Evolutionary conservation across 768 basidiomycete genomes (phyloP).

Genomic region (Suillus clintonianus): DNA sequence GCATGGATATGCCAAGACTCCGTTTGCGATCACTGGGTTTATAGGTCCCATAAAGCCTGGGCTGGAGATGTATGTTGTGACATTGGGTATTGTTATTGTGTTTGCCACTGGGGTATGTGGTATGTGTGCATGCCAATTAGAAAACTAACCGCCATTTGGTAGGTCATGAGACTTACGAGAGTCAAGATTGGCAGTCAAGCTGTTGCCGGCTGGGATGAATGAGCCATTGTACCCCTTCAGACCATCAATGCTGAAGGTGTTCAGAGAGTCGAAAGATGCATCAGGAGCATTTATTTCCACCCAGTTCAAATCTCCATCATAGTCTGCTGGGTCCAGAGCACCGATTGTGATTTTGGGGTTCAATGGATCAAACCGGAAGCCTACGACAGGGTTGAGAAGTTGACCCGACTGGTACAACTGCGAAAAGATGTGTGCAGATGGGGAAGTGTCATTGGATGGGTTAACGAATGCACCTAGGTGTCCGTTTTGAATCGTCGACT

Average conservation of each 20-base stretch:
- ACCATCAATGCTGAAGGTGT: conserved; percentile 27
- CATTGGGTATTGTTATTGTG: conserved; percentile 20
- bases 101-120: conserved; percentile 17
- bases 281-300: conserved; percentile 23
- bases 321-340: conserved; percentile 31
- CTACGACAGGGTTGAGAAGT: conserved; percentile 32
- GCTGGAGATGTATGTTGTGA: conserved; percentile 17
- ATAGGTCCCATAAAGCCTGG: conserved; percentile 24
- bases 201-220: conserved; percentile 20
- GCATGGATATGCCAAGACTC: conserved; percentile 18
- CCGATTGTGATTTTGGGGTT: conserved; percentile 34
- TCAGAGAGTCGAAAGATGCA: conserved; percentile 15
- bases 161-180: conserved; percentile 18
- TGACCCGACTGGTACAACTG: conserved; percentile 20
- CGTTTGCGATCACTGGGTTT: conserved; percentile 4
- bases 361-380: conserved; percentile 28
- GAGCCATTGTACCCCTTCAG: conserved; percentile 31
- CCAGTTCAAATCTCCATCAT: conserved; percentile 34
- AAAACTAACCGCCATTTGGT: background rate
- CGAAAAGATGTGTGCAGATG: conserved; percentile 16
- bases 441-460: conserved; percentile 18
- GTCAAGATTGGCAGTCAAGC: conserved; percentile 24
- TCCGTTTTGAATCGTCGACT: conserved; percentile 17
- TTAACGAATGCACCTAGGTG: conserved; percentile 26
- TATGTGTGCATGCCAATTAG: background rate